Conservation (phyloP, 345 rosid genomes). For the Cardiospermum halicacabum region DNA sequence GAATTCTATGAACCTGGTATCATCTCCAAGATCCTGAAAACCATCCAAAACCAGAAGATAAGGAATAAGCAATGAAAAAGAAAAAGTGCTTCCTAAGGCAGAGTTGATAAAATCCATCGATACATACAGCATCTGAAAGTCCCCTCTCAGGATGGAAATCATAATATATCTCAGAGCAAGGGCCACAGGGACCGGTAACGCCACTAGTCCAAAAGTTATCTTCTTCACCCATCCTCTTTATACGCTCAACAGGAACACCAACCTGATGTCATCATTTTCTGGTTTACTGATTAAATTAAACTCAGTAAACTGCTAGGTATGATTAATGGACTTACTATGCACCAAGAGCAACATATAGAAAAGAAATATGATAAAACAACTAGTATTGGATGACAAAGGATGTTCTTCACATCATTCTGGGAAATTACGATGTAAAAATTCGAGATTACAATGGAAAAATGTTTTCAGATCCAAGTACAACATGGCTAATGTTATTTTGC, state of each 20-base stretch:
- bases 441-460: background rate
- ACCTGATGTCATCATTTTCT: slow-evolving; percentile 37
- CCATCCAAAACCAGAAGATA: slow-evolving; percentile 9
- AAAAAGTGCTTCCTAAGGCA: background rate
- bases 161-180: slow-evolving; percentile 93
- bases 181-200: slow-evolving; percentile 94
- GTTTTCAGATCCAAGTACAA: background rate
- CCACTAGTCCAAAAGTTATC: slow-evolving; percentile 98
- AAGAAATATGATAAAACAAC: background rate
- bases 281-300: background rate
- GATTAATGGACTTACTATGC: background rate
- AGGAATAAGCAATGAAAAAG: slow-evolving; percentile 2
- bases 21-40: slow-evolving; percentile 90
- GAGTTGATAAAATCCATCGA: slow-evolving; percentile 3
- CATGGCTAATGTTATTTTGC: background rate
- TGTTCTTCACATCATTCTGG: background rate
- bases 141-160: slow-evolving; percentile 91
- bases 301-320: background rate
- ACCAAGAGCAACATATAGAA: background rate
- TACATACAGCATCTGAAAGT: slow-evolving; percentile 36
- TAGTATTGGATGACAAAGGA: background rate
- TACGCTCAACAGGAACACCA: slow-evolving; percentile 70
- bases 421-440: background rate
- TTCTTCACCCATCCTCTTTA: slow-evolving; percentile 89
- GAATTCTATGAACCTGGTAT: slow-evolving; percentile 82